Evolutionary conservation across 2,329 filamentous ascomycete genomes (phyloP), one percentile per base, ranked within the genome.

Genomic region (Kalaharituber pfeilii): DNA sequence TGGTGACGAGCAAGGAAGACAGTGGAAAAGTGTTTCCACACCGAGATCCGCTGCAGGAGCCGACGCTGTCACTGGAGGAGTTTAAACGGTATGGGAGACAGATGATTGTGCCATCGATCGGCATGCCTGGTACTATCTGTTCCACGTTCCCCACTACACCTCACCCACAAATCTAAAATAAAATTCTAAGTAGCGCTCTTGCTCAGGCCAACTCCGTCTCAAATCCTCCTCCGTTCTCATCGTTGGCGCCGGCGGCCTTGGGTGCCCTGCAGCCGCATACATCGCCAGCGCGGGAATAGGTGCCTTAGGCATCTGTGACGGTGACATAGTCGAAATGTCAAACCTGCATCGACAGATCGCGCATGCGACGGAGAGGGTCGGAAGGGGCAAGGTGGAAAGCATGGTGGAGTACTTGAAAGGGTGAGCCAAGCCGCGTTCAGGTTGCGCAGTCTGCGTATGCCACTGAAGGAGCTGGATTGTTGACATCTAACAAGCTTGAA

Each of bases 261-360:
- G 91, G 9, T 96, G 86, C 66, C 91, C 91, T 9, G 87, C 91
- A 11, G 85, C 88, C 0, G 77, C 84, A n/a, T 98, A 98, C 66
- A 77, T 98, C 1, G 86, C 87, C 8, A 89, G 86, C 22, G 84
- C 91, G 1, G 91, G 91, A 0, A 76, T 95, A 1, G 87, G 88
- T 7, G 84, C 75, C 0, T 69, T 98, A 18, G 88, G 89, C 0
- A 71, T 98, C 6, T 78, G 91, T 24, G 91, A 98, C 66, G 87
- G 84, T 2, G 91, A 98, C 68, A 73, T 73, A 0, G 89, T 98
- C 27, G 91, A 96, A 66, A 71, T 75, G 15, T 94, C 87, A 26
- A 98, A 98, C 66, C 73, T 98, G 13, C 91, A 96, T 70, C 81
- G 91, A 0, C 91, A 98, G 69, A 79, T 96, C 51, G 76, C 87